These are phyloP conservation scores for Rauvolfia tetraphylla DNA, from an alignment of 257 asterid species.

Conservation along the genomic window DNA sequence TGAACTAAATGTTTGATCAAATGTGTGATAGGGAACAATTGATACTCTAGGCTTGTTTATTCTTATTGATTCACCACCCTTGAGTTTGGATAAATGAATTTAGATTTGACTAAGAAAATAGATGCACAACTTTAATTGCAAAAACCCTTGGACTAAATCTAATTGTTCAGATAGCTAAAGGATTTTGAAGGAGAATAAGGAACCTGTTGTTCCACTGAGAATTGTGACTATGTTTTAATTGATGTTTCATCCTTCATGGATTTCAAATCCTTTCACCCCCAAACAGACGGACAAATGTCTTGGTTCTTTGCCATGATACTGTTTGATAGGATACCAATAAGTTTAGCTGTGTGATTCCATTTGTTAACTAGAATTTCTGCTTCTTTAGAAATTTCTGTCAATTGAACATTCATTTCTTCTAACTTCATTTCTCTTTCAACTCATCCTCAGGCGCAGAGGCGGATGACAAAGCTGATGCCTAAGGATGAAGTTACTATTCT, in stretches of 20 bases:
- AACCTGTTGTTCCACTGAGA: neutral
- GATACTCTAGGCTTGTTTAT: neutral
- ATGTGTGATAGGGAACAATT: neutral
- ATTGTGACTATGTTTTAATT: neutral
- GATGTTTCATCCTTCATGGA: neutral
- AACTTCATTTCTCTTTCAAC: neutral
- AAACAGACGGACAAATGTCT: neutral
- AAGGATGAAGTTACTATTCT: neutral
- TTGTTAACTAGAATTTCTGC: neutral
- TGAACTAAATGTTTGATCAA: neutral
- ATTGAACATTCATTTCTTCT: neutral
- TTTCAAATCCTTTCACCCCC: neutral
- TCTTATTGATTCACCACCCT: neutral
- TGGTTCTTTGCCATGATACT: neutral
- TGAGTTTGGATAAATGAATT: neutral
- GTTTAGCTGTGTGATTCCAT: neutral
- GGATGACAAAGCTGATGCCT: slow-evolving; percentile 9
- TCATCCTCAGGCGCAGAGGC: slow-evolving; percentile 19
- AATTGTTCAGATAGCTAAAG: neutral
- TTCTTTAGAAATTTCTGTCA: neutral
- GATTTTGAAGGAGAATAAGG: neutral
- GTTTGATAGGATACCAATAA: neutral
- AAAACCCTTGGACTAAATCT: neutral
- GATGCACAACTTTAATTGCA: neutral
- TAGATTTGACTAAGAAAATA: neutral